A percentile compares a stretch with the other conserved stretches of the same genome.
phyloP scores from a whole-genome alignment of 257 asterid species.

The Primulina tabacum region DNA sequence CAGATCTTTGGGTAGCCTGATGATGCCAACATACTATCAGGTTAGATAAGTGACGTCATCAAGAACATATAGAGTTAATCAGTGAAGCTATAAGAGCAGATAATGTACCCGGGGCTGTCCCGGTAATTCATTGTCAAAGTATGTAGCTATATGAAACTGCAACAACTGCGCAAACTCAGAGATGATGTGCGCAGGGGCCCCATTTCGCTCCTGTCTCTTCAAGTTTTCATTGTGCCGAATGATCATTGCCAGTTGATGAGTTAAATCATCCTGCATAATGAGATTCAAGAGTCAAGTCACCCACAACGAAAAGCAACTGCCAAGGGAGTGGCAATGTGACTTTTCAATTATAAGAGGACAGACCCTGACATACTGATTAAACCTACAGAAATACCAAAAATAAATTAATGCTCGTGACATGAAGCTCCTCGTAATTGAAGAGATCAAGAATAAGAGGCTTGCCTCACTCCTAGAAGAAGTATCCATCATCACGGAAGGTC shows the following conservation, averaged over 20 bases:
- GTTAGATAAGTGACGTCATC: constrained; percentile 19
- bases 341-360: constrained; percentile 7
- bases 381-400: constrained; percentile 20
- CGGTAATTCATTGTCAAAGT: constrained; percentile 94
- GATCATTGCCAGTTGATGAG: constrained; percentile 98
- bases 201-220: constrained; percentile 95
- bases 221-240: constrained; percentile 94
- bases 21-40: constrained; percentile 11
- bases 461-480: constrained; percentile 99
- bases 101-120: constrained; percentile 95
- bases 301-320: constrained; percentile 1
- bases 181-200: constrained; percentile 98
- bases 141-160: constrained; percentile 98
- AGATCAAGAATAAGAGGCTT: constrained; percentile 31
- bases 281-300: constrained; percentile 26
- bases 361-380: constrained; percentile 18
- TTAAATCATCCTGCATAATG: constrained; percentile 85
- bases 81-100: constrained; percentile 9
- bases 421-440: constrained; percentile 13
- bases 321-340: constrained; percentile 5
- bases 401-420: constrained; percentile 10
- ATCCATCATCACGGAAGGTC: constrained; percentile 99
- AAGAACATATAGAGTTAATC: constrained; percentile 7
- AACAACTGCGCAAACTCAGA: constrained; percentile 95
- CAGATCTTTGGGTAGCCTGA: constrained; percentile 99